A percentile compares a stretch with the other conserved stretches of the same genome.
phyloP scores from a whole-genome alignment of 208 protist species.

The Trypanosoma theileri region DNA sequence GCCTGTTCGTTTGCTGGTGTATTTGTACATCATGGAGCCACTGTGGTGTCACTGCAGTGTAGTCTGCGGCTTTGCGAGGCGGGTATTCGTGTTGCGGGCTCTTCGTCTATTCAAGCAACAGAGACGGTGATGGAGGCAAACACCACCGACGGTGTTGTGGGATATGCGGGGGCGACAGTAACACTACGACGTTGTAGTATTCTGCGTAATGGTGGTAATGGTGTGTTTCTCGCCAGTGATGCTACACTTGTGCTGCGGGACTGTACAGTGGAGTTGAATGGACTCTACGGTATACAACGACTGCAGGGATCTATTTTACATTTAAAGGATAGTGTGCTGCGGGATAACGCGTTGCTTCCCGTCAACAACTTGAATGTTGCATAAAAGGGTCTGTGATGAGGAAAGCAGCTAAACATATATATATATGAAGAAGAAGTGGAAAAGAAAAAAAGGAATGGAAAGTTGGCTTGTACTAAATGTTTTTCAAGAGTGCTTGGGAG shows the following conservation, averaged over 20 bases:
- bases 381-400: not conserved
- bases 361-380: slow-evolving; percentile 41
- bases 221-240: slow-evolving; percentile 41
- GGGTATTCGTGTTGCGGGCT: slow-evolving; percentile 35
- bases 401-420: not conserved
- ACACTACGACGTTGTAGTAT: slow-evolving; percentile 44
- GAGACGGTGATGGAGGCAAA: slow-evolving; percentile 55
- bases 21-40: slow-evolving; percentile 39
- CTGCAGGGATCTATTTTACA: slow-evolving; percentile 46
- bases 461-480: too few relatives aligned
- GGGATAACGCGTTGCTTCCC: slow-evolving; percentile 61
- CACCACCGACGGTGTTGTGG: slow-evolving; percentile 54
- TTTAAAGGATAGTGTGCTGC: slow-evolving; percentile 44
- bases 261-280: slow-evolving; percentile 65
- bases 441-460: slow-evolving; percentile 1
- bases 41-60: slow-evolving; percentile 36
- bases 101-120: slow-evolving; percentile 20
- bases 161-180: slow-evolving; percentile 38
- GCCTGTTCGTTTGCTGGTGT: slow-evolving; percentile 57
- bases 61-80: slow-evolving; percentile 51
- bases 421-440: not conserved
- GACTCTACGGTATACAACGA: slow-evolving; percentile 64
- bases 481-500: too few relatives aligned
- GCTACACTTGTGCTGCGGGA: slow-evolving; percentile 39
- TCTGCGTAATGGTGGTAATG: slow-evolving; percentile 58